Conservation (phyloP, 2,329 filamentous ascomycete species). For the Cytospora leucostoma region DNA sequence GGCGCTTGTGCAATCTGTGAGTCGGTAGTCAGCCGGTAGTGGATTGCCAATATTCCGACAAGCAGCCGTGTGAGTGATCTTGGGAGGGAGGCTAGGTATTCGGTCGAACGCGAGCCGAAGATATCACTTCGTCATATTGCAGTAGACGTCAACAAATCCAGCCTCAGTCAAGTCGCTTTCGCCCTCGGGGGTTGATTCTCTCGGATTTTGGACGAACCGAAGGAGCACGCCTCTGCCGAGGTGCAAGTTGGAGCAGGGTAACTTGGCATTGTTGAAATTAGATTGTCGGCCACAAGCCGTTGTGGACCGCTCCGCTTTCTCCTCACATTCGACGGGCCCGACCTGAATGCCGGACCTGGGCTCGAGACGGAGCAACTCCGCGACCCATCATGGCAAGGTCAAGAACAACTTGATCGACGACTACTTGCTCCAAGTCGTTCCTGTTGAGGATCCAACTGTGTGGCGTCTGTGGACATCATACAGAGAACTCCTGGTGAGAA, state of each 20-base stretch:
- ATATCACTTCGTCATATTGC: background rate
- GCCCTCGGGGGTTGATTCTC: background rate
- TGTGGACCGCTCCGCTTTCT: slow-evolving; percentile 22
- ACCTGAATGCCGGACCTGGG: slow-evolving; percentile 9
- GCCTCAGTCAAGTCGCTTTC: background rate
- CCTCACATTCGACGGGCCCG: slow-evolving; percentile 17
- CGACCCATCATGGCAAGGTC: background rate
- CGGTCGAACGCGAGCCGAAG: slow-evolving; percentile 2
- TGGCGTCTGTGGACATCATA: background rate
- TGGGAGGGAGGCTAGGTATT: background rate
- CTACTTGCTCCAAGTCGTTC: no score
- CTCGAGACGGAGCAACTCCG: background rate
- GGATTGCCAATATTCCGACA: background rate
- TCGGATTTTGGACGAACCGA: slow-evolving; percentile 7
- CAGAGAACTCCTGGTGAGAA: background rate
- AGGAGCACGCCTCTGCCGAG: slow-evolving; percentile 2
- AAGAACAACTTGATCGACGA: no score
- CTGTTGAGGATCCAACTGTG: no score
- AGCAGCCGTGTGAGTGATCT: background rate
- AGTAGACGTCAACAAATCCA: background rate
- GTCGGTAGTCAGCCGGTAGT: background rate
- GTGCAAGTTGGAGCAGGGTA: no score
- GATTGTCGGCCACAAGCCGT: slow-evolving; percentile 20
- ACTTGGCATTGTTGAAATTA: background rate
- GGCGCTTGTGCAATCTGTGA: background rate